Conservation (phyloP, 306 rosid genomes). For the Datisca glomerata region DNA sequence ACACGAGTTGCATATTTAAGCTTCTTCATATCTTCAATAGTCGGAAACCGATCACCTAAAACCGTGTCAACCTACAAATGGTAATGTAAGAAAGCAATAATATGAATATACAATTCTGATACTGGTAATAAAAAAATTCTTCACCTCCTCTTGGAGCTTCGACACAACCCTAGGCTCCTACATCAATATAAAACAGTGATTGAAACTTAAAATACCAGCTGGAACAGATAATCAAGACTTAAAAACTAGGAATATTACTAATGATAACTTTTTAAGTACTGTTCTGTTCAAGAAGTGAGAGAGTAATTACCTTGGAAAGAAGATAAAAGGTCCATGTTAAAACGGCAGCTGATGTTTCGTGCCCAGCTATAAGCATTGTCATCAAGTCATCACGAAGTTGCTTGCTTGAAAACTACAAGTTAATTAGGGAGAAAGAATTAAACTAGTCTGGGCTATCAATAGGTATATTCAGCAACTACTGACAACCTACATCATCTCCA, state of each 20-base stretch:
- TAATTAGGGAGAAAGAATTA: slow-evolving; percentile 8
- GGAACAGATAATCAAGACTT: no score
- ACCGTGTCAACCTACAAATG: slow-evolving; percentile 60
- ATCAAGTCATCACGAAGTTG: slow-evolving; percentile 98
- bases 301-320: slow-evolving; percentile 56
- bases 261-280: no score
- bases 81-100: no score
- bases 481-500: slow-evolving; percentile 72
- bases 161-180: slow-evolving; percentile 81
- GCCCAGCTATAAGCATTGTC: slow-evolving; percentile 99
- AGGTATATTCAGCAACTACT: neutral
- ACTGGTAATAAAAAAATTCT: slow-evolving; percentile 5
- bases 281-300: no score
- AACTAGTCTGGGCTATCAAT: slow-evolving; percentile 4
- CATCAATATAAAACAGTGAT: no score
- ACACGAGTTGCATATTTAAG: slow-evolving; percentile 92
- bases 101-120: no score
- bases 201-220: no score
- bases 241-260: no score
- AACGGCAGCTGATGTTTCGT: slow-evolving; percentile 98
- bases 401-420: slow-evolving; percentile 82
- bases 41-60: slow-evolving; percentile 78
- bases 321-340: slow-evolving; percentile 97
- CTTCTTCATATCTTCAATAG: slow-evolving; percentile 85
- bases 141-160: slow-evolving; percentile 96